Evolutionary conservation across 169 alveolate genomes (phyloP).

Genomic region (Cryptosporidium canis): DNA sequence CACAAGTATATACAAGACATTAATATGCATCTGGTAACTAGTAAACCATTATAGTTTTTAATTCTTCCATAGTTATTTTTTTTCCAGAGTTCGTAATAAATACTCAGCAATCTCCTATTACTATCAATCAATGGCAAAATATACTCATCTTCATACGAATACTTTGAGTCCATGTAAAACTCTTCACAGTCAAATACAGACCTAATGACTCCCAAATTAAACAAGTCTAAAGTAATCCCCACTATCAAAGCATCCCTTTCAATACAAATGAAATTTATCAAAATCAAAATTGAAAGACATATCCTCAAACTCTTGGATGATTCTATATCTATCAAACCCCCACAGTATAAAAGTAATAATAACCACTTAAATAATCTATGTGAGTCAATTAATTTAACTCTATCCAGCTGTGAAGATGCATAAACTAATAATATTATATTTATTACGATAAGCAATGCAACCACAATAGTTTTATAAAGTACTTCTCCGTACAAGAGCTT

Average conservation of each 20-base stretch:
- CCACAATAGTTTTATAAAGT: not conserved
- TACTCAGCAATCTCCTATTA: not conserved
- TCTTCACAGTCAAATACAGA: not conserved
- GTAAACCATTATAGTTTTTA: conserved; percentile 10
- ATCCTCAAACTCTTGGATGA: conserved; percentile 13
- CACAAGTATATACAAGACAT: conserved; percentile 3
- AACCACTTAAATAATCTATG: conserved; percentile 5
- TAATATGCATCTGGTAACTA: conserved; percentile 29
- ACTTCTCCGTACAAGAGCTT: conserved; percentile 36
- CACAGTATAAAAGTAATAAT: conserved; percentile 10
- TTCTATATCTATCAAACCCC: conserved; percentile 1
- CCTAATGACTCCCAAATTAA: conserved; percentile 47
- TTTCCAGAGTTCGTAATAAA: conserved; percentile 21
- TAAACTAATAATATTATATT: not conserved
- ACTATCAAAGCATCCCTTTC: conserved; percentile 2
- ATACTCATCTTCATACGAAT: conserved; percentile 28
- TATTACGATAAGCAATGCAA: not conserved
- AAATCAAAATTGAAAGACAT: conserved; percentile 1
- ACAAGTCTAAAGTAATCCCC: conserved; percentile 23
- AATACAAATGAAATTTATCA: conserved; percentile 16
- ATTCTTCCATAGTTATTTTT: not conserved
- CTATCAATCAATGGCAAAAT: conserved; percentile 30
- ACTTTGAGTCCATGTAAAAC: not conserved
- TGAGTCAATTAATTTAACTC: not conserved
- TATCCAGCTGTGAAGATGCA: not conserved